Evolutionary conservation across 768 basidiomycete genomes (phyloP), one percentile per base, ranked within the genome.

Genomic region (Rhodotorula diobovata): DNA sequence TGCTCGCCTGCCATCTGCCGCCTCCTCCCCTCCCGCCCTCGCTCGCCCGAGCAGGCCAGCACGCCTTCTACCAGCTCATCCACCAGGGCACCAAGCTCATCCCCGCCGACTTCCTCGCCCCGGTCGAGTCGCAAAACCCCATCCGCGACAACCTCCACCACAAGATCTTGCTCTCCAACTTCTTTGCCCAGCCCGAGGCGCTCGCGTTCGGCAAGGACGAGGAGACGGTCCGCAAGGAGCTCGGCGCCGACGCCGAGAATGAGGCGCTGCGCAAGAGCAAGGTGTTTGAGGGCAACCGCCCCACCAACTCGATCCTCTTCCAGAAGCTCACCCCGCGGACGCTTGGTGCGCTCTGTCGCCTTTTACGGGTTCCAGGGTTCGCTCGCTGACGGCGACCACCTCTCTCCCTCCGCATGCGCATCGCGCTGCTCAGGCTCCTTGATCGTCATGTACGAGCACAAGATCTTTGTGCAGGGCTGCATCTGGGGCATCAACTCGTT

Each of bases 401-500:
- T n/a, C n/a, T 7, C 28, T 57, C 9, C 4, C 23, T 50, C 4
- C 3, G 46, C 20, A 3, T 18, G 46, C 15, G 5, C 45, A 9
- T 18, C 45, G 11, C 18, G 18, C 15, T 48, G n/a, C 46, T n/a
- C 73, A 85, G 85, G 87, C 54, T 88, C 93, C 5, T 83, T 96
- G 65, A 90, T 96, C 79, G 91, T 90, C 25, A 78, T 96, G 74
- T 96, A 95, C 80, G 93, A 98, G 82, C 96, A 99, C 85, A 99
- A 99, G 85, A 96, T 99, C 79, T 97, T 97, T 81, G 90, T 90
- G 0, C 96, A 98, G 80, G 96, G 96, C 79, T 89, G 90, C 56
- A 85, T 98, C 68, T 98, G 93, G 94, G 94, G 94, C 35, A 95
- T 99, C 84, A 98, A 99, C 84, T 93, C 92, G 7, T 98, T 92